Base-by-base conservation (phyloP, 2,329 filamentous ascomycete species). In the Amphichorda felina region DNA sequence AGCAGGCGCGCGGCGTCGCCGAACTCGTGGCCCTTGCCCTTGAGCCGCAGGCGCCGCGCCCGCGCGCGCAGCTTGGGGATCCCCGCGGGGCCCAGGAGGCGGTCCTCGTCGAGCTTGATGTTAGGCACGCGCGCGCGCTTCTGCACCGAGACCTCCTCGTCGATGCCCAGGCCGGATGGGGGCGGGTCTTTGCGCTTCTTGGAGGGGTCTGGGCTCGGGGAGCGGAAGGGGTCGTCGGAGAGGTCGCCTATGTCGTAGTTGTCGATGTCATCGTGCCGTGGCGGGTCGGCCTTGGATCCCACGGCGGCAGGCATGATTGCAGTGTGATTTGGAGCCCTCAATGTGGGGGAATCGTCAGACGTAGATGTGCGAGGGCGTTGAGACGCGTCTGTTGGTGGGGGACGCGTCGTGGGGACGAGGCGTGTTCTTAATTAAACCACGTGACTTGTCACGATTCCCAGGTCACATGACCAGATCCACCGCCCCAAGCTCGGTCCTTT, bases 11-110 rank as follows among this genome's bases (percentile, higher is more conserved):
- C 73, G 9, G 87, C 75, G 52, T 98, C 91, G 14, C 82, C 79
- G 57, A 91, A 96, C 79, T 89, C 91, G 53, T 96, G 85, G 1
- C 88, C 89, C 57, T 94, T 96, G 34, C 91, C 91, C 54, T 89
- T 93, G 46, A 95, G 76, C 44, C 75, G 84, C 15, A 95, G 61
- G 21, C 75, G 70, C 36, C 74, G 30, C 22, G 39, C 77, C 0
- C 78, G 77, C 41, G 69, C 74, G 29, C 82, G 77, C 35, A 98
- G 63, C 48, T 81, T 86, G 2, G 86, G 85, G 40, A 98, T 87
- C 1, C 91, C 91, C 33, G 76, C 72, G 15, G 79, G 71, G 4
- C 86, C 91, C 2, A 96, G 67, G n/a, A 96, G 62, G 80, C 77
- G 74, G 8, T 72, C 63, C 47, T 94, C 86, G 50, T 98, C 88